These are phyloP conservation scores for Talaromyces verruculosus DNA, from an alignment of 2,329 filamentous ascomycete species.

Conservation along the genomic window DNA sequence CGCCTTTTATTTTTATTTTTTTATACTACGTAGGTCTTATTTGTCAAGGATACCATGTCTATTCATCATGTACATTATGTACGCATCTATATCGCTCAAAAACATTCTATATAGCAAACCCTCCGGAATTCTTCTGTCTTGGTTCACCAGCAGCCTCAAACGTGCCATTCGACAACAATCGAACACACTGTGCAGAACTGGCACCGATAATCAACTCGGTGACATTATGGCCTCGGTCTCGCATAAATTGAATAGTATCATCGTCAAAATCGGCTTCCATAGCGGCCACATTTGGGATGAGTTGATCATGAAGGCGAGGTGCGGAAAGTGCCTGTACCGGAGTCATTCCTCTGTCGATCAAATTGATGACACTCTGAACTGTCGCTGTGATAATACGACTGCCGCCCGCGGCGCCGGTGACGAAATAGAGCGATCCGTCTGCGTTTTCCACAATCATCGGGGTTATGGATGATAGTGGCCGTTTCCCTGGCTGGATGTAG, in stretches of 20 bases:
- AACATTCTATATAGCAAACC: conserved; percentile 42
- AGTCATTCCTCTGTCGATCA: conserved; percentile 65
- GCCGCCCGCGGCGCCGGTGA: conserved; percentile 75
- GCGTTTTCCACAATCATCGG: conserved; percentile 72
- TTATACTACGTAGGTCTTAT: not conserved
- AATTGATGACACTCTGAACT: conserved; percentile 69
- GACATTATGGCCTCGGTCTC: conserved; percentile 66
- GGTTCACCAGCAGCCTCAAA: conserved; percentile 80
- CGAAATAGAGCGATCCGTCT: conserved; percentile 65
- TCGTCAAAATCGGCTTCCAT: conserved; percentile 72
- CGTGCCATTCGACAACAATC: conserved; percentile 59
- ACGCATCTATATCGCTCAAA: not conserved
- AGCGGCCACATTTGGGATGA: conserved; percentile 66
- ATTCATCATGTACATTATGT: not conserved
- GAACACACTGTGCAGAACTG: conserved; percentile 71
- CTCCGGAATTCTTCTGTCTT: conserved; percentile 69
- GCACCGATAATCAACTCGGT: conserved; percentile 63
- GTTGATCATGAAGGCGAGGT: conserved; percentile 77
- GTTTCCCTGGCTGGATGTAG: conserved; percentile 76
- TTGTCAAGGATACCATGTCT: not conserved
- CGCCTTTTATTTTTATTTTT: not conserved
- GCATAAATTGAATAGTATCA: conserved; percentile 62
- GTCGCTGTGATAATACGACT: conserved; percentile 80
- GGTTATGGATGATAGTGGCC: conserved; percentile 78
- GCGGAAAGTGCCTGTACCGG: conserved; percentile 62